Evolutionary conservation across 768 basidiomycete genomes (phyloP), one percentile per base, ranked within the genome.

Genomic region (Strobilomyces confusus): DNA sequence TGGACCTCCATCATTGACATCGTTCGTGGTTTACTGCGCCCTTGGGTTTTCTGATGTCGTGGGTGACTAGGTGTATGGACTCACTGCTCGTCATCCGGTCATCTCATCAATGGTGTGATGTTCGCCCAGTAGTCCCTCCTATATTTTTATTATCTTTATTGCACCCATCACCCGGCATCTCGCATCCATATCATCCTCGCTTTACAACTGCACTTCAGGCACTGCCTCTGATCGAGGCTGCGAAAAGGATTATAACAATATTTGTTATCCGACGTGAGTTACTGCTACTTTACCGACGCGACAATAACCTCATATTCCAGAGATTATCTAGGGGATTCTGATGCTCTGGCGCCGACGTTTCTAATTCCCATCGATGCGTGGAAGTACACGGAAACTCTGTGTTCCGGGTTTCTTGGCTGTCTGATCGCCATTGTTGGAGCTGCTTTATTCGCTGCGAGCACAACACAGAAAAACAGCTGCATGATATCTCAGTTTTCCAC

Each of bases 231-330:
- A 49, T 64, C 9, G 62, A 66, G 25, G 55, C 57, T 4, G 52
- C 36, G 3, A 65, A 55, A 49, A 58, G 57, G 36, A 49, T 68
- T 23, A 15, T 53, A 6, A 47, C 60, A 3, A 55, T 66, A 20
- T 54, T 51, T 26, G 47, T 66, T n/a, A 63, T 67, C 46, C 63
- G 54, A 7, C 53, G 62, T 71, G 52, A 59, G 69, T 61, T 26
- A 29, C 20, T 25, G 2, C 25, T 42, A 20, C 4, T 34, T 46
- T 49, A 19, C 32, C 38, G 29, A 20, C 50, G 17, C 5, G n/a
- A 41, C 22, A 15, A 26, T 17, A 3, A 36, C 48, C 26, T 53
- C 43, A 49, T 46, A 12, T n/a, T 30, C 37, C 23, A 13, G 34
- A 75, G 19, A 54, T 64, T 29, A 51, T 50, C 3, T 65, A 66